Base-by-base conservation (phyloP, 1,139 yeast genomes). In the Sugiyamaella sp. region DNA sequence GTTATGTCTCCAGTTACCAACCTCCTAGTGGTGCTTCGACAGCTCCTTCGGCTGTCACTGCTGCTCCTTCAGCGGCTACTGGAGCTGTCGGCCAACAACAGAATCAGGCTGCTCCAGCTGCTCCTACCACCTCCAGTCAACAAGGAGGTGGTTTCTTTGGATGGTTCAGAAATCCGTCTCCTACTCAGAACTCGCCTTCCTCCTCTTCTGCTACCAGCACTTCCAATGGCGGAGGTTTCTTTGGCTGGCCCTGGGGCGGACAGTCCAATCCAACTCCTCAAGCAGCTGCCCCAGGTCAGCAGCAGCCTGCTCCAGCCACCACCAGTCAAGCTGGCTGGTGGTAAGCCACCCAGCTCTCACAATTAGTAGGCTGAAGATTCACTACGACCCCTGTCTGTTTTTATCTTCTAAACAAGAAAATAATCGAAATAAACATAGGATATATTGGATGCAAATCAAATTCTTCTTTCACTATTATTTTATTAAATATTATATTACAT, bases 1-100 rank as follows among this genome's bases (percentile, higher is more conserved):
- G 21, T 14, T 33, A 32, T 14, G 40, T 44, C 20, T 25, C 48
- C n/a, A 22, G 17, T 22, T 44, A 44, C 29, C 29, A 32, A 27
- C 39, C 39, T 8, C 47, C 47, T 4, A 27, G n/a, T 20, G 38
- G 35, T 8, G 35, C 35, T 29, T 29, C 35, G 8, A 14, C 35
- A 10, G 14, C 35, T 8, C 8, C 14, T 14, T 29, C 35, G 14
- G 5, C 29, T 29, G 35, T 12, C n/a, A 12, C 35, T 29, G 8
- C 35, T 10, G 35, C 35, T 8, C 35, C 35, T 24, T 24, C 29
- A 24, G 29, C 29, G 5, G 10, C 5, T 10, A 25, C 29, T 10
- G 9, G 10, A 10, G 29, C 29, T 25, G 29, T 10, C 5, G 5
- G 29, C 9, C 29, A 25, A 25, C 29, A 25, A 25, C 29, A 25